Conservation (phyloP, 768 basidiomycete genomes). For the Rhodotorula diobovata region DNA sequence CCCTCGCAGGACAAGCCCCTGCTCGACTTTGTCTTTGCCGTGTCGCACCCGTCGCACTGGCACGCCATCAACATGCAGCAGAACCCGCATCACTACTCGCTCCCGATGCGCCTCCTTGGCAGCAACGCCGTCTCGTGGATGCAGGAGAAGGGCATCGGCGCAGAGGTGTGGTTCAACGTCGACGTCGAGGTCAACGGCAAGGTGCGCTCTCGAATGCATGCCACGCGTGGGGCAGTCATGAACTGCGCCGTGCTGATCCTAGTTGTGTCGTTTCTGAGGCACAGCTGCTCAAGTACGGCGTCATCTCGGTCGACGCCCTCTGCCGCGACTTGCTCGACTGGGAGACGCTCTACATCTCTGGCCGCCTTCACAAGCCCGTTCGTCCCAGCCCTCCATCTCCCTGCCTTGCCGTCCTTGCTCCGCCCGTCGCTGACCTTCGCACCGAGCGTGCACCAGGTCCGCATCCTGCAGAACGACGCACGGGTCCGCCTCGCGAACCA, state of each 20-base stretch:
- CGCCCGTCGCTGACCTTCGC: constrained; percentile 18
- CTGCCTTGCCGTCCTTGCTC: no score
- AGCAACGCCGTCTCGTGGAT: constrained; percentile 72
- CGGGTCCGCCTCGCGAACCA: constrained; percentile 86
- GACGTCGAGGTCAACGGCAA: constrained; percentile 77
- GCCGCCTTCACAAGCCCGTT: constrained; percentile 91
- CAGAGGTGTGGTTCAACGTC: constrained; percentile 95
- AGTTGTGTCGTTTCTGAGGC: not conserved
- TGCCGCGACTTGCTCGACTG: constrained; percentile 87
- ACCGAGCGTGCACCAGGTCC: constrained; percentile 49
- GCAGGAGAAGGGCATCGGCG: constrained; percentile 56
- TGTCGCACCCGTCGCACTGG: constrained; percentile 86
- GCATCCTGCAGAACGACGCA: constrained; percentile 87
- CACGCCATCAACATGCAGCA: constrained; percentile 94
- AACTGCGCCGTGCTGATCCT: not conserved
- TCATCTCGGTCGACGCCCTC: constrained; percentile 83
- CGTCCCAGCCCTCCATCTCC: constrained; percentile 8
- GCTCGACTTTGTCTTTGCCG: constrained; percentile 95
- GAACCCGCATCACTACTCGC: constrained; percentile 82
- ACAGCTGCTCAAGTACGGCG: constrained; percentile 92
- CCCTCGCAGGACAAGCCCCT: constrained; percentile 57
- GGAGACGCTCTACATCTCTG: constrained; percentile 87
- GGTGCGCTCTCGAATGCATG: no score
- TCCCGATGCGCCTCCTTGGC: constrained; percentile 79
- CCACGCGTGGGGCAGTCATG: no score